Base-by-base conservation (phyloP, 805 yeast genomes). In the Tetrapisispora pingtungensis region DNA sequence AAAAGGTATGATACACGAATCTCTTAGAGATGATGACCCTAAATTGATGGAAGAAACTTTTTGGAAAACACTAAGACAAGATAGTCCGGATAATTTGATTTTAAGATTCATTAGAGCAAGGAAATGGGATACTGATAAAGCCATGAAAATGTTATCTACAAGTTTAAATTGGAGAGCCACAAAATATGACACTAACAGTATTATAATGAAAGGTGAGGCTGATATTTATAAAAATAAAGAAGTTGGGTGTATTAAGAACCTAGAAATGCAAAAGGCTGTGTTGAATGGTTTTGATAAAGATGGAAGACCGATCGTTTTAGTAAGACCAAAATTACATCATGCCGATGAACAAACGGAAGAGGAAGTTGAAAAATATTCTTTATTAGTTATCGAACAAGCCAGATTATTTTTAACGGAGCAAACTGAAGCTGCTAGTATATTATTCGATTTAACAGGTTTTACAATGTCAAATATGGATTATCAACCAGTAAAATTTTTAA, bases 381-480 rank as follows among this genome's bases (percentile, higher is more conserved):
- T 89, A 37, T 59, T 82, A 43, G 68, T 81, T 41, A 86, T 93
- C 54, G 99, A 93, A 65, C 76, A 80, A 57, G 75, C 86, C n/a
- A 74, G 96, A 51, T 65, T 90, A 49, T 74, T 82, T 49, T 68
- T 89, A 51, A 75, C 69, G 49, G 90, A 82, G 49, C 84, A 87
- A 2, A 14, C 22, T 6, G 96, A 87, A 59, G 80, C 82, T 12
- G 88, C 87, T 39, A 79, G 93, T 2, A 78, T 93, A 43, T 64
- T 93, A 30, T 93, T 93, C 61, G 98, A 93, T 61, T 68, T 93
- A 57, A 71, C 84, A 12, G 95, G 82, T 4, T 93, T 93, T 59
- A 76, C 94, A 7, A 76, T 88, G 71, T 75, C 88, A 47, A 93
- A 90, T 62, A 93, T 95, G 84, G 98, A 93, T 67, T 87, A 87